Evolutionary conservation across 2,329 filamentous ascomycete genomes (phyloP), one percentile per base, ranked within the genome.

Genomic region (Didymella sp.): DNA sequence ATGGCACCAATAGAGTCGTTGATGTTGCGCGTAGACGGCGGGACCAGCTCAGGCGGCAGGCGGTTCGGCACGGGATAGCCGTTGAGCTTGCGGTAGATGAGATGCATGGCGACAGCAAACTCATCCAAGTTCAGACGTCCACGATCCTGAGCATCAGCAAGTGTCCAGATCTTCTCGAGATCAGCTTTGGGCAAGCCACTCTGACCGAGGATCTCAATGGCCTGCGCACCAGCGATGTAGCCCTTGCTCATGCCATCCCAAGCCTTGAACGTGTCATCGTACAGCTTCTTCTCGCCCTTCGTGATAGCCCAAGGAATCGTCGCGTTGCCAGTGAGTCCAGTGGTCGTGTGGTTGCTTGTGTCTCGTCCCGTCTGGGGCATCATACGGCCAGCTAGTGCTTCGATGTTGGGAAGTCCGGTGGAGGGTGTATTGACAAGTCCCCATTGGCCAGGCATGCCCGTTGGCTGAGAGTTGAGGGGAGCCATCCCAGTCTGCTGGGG

Each of bases 261-360:
- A 5, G 93, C 93, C 63, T 88, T 90, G 82, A 99, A 99, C 30
- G 98, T 86, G 58, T 92, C 86, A 76, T 99, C 95, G 67, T 99
- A 99, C 61, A 96, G 89, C 59, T 90, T 94, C 82, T 99, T 99
- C 77, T 99, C 95, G 62, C 97, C 93, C 76, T 99, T 99, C 4
- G 95, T 99, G 58, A 99, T 95, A 15, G 95, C 93, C 95, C 95
- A 99, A 0, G 95, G 95, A 70, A 99, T 94, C 7, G 92, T 94
- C 0, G 95, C 95, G 78, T 96, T 98, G 49, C 95, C 95, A 61
- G 92, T 88, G 9, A 99, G 83, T 5, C 94, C 94, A 56, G 89
- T 87, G 1, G 93, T 94, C 7, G 91, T 96, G 69, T 90, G 98
- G 24, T 89, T 90, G 22, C 87, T 85, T 22, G 61, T 61, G 76